Evolutionary conservation across 2,329 filamentous ascomycete species (phyloP).

Genomic region (Orbilia javanica): DNA sequence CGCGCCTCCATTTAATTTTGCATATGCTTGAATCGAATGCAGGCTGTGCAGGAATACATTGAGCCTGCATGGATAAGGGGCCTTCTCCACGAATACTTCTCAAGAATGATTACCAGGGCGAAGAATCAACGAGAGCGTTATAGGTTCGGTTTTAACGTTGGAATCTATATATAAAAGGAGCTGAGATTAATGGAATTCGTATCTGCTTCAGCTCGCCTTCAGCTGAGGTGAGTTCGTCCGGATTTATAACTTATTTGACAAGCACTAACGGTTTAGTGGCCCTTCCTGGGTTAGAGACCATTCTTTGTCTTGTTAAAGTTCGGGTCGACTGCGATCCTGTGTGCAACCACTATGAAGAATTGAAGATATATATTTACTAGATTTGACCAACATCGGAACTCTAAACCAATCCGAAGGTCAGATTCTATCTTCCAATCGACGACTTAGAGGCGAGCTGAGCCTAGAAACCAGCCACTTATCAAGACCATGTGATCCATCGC

Average conservation of each 20-base stretch:
- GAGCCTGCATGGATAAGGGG: too few relatives aligned
- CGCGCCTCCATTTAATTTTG: too few relatives aligned
- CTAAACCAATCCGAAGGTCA: background rate
- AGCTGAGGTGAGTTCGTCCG: background rate
- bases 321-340: background rate
- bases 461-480: background rate
- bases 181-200: background rate
- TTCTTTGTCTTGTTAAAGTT: background rate
- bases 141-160: too few relatives aligned
- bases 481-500: slow-evolving; percentile 8
- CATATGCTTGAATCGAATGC: too few relatives aligned
- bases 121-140: too few relatives aligned
- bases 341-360: background rate
- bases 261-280: background rate
- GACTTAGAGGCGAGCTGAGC: slow-evolving; percentile 4
- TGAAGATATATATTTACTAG: background rate
- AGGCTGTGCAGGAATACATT: too few relatives aligned
- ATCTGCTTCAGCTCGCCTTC: background rate
- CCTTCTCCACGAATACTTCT: too few relatives aligned
- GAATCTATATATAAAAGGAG: background rate
- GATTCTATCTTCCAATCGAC: background rate
- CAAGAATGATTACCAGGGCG: too few relatives aligned
- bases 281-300: background rate
- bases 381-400: background rate
- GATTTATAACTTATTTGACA: background rate